A percentile compares a stretch with the other conserved stretches of the same genome.
Evolutionary conservation across 108 stramenopile species (phyloP).

Genomic region (Cyclostephanos tholiformis): DNA sequence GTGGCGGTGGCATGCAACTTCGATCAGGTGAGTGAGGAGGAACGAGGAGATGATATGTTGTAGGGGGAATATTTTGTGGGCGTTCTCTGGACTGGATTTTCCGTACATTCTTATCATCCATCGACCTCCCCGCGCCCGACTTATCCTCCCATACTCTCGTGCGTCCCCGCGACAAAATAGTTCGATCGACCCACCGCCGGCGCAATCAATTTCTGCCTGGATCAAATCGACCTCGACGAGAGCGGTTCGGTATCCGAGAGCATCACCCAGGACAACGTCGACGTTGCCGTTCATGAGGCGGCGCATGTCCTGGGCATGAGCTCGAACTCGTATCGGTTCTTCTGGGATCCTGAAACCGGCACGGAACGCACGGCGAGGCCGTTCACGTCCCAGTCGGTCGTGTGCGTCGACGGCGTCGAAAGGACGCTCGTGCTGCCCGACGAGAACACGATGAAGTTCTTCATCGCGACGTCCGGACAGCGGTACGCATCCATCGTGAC

Average conservation of each 20-base stretch:
- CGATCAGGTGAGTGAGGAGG: conserved; percentile 48
- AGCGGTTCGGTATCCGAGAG: conserved; percentile 60
- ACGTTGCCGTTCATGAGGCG: conserved; percentile 81
- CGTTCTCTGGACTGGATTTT: background rate
- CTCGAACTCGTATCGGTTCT: conserved; percentile 80
- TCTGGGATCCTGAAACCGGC: conserved; percentile 79
- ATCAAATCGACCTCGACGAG: conserved; percentile 67
- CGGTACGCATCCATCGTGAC: conserved; percentile 83
- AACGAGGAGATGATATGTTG: background rate
- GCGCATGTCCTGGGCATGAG: conserved; percentile 80
- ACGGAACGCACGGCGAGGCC: conserved; percentile 68
- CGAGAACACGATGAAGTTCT: conserved; percentile 81
- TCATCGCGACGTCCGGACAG: conserved; percentile 62
- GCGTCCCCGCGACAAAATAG: conserved; percentile 16
- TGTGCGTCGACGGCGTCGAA: conserved; percentile 76
- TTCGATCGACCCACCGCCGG: conserved; percentile 84
- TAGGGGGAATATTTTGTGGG: too few species aligned
- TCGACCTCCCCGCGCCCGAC: background rate
- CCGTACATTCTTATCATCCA: background rate
- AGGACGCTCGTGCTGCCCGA: conserved; percentile 63
- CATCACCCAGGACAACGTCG: conserved; percentile 73
- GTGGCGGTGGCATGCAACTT: conserved; percentile 80
- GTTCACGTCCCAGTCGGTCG: conserved; percentile 62
- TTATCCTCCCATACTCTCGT: background rate
- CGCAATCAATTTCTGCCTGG: conserved; percentile 79